Base-by-base conservation (phyloP, 1,139 yeast genomes). In the Pichia sp. region DNA sequence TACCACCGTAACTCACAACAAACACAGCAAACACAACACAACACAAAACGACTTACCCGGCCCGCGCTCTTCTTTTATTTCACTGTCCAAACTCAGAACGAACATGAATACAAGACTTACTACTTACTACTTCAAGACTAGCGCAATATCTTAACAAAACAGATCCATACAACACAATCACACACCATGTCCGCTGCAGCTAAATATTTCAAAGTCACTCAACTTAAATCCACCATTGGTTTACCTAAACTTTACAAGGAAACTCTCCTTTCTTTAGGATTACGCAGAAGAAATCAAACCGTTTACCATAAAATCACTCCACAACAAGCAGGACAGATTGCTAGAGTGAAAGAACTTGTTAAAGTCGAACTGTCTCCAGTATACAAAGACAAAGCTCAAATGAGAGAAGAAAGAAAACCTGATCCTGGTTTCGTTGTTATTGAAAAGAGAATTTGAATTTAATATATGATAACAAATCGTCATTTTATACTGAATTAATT, bases 261-360 rank as follows among this genome's bases (percentile, higher is more conserved):
- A 48, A 79, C 88, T 20, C 76, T 87, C 35, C 65, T 70, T 45
- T 74, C 87, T 4, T 69, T 91, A 48, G 97, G 97, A 0, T 76
- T 91, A 45, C 74, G 70, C 43, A 80, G 74, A 56, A 77, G 93
- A 54, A 84, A 88, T 43, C 80, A 81, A 35, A 74, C 80, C 1
- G 80, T 79, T 6, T 89, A 82, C 64, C 88, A 80, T 54, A 67
- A 68, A 37, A 88, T 86, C 10, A 72, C 82, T 20, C 88, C 93
- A 18, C 74, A 82, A 30, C 75, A 83, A 44, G 96, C 97, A 6
- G 95, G 95, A 59, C 80, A 82, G 66, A 72, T 91, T 46, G 77
- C 87, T 37, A 70, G 75, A 46, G 86, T 91, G 42, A 91, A 91
- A 62, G 97, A 91, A 61, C 69, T 91, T 43, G 91, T 91, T n/a